Evolutionary conservation across 306 rosid species (phyloP).

Genomic region (Malus fusca): DNA sequence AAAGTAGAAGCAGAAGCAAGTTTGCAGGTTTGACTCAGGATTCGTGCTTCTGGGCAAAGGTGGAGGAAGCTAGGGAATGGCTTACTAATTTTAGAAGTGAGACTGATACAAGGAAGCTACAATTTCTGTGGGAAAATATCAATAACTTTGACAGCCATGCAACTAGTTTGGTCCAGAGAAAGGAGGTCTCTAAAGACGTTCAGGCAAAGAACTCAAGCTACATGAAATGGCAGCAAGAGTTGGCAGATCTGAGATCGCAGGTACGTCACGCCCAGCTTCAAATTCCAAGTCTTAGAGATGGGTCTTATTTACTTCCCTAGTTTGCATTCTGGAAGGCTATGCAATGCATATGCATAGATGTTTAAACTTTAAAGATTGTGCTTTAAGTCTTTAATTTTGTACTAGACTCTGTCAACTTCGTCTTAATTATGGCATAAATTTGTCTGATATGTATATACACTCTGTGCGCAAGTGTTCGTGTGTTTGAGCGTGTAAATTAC

Average conservation of each 20-base stretch:
- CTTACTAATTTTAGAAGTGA: conserved; percentile 45
- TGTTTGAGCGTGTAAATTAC: not conserved
- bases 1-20: conserved; percentile 32
- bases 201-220: conserved; percentile 73
- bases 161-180: conserved; percentile 29
- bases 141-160: conserved; percentile 53
- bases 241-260: conserved; percentile 33
- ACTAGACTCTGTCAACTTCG: not conserved
- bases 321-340: not conserved
- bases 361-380: not conserved
- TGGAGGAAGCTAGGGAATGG: conserved; percentile 86
- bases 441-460: not conserved
- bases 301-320: conserved; percentile 19
- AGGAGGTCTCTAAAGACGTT: conserved; percentile 74
- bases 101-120: conserved; percentile 31
- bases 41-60: conserved; percentile 75
- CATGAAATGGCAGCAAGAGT: conserved; percentile 43
- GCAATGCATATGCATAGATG: not conserved
- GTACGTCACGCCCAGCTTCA: conserved; percentile 22
- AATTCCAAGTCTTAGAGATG: conserved; percentile 25
- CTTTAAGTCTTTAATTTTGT: not conserved
- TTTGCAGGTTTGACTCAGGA: conserved; percentile 80
- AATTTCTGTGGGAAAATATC: conserved; percentile 35
- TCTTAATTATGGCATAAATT: not conserved
- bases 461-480: not conserved